Conservation (phyloP, 2,329 filamentous ascomycete species). For the Exophiala oligosperma region DNA sequence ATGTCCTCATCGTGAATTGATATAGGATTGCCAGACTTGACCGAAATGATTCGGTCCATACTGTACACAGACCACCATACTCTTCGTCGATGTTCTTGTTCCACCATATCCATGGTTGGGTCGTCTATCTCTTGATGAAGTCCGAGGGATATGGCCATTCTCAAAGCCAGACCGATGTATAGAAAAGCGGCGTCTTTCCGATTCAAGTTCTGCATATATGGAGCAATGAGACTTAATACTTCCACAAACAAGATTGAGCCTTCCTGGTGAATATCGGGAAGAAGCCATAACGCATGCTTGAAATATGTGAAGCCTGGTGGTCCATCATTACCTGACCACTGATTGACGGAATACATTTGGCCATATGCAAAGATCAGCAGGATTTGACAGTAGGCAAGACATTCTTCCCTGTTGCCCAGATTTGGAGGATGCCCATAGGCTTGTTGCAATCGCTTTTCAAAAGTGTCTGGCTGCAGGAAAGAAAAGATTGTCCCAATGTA, state of each 20-base stretch:
- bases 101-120: constrained; percentile 40
- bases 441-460: constrained; percentile 47
- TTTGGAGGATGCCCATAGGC: constrained; percentile 48
- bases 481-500: constrained; percentile 61
- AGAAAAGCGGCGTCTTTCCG: constrained; percentile 56
- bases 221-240: constrained; percentile 55
- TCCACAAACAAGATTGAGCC: constrained; percentile 57
- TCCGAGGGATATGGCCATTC: constrained; percentile 59
- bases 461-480: constrained; percentile 50
- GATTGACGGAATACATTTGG: constrained; percentile 59
- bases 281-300: constrained; percentile 50
- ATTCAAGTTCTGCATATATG: constrained; percentile 60
- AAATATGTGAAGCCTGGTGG: constrained; percentile 60
- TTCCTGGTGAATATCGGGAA: constrained; percentile 58
- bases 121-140: constrained; percentile 55
- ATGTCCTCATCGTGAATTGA: constrained; percentile 58
- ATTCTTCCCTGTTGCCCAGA: constrained; percentile 46
- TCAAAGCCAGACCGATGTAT: constrained; percentile 55
- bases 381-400: constrained; percentile 53
- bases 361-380: constrained; percentile 57
- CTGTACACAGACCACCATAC: constrained; percentile 61
- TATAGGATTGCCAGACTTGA: constrained; percentile 57
- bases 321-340: constrained; percentile 53
- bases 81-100: constrained; percentile 52
- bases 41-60: constrained; percentile 53